These are phyloP conservation scores for Torrubiella hemipterigena DNA, from an alignment of 2,329 filamentous ascomycete genomes.

Conservation along the genomic window DNA sequence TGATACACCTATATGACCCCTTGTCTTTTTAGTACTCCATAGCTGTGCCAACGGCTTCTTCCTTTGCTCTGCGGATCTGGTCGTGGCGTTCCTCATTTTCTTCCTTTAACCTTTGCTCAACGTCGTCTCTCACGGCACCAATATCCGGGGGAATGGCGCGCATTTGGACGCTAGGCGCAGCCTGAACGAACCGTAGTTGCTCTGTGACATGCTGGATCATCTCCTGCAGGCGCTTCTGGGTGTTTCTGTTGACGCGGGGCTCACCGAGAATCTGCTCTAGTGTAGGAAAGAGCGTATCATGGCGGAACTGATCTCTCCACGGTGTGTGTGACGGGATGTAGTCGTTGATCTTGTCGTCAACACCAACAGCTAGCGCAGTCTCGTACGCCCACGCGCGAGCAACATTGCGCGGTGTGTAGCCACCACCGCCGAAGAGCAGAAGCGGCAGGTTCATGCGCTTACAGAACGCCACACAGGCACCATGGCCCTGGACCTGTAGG, in stretches of 20 bases:
- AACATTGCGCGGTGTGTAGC: constrained; percentile 93
- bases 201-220: constrained; percentile 71
- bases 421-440: constrained; percentile 85
- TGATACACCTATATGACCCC: too few species aligned
- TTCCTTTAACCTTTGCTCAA: constrained; percentile 56
- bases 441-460: constrained; percentile 72
- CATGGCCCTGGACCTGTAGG: constrained; percentile 88
- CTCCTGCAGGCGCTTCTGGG: constrained; percentile 60
- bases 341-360: constrained; percentile 55
- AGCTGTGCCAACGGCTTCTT: constrained; percentile 43
- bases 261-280: constrained; percentile 62
- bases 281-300: constrained; percentile 78
- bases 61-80: constrained; percentile 34
- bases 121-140: constrained; percentile 52
- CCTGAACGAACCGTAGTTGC: constrained; percentile 74
- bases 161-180: constrained; percentile 80
- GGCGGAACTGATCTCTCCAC: constrained; percentile 79
- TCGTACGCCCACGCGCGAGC: constrained; percentile 96
- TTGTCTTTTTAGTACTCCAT: constrained; percentile 42
- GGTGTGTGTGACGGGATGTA: constrained; percentile 70
- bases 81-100: constrained; percentile 49
- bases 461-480: constrained; percentile 79
- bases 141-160: constrained; percentile 69
- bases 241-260: constrained; percentile 64
- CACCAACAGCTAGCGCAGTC: constrained; percentile 77